Evolutionary conservation across 305 asterid genomes (phyloP).

Genomic region (Fraxinus paxiana): DNA sequence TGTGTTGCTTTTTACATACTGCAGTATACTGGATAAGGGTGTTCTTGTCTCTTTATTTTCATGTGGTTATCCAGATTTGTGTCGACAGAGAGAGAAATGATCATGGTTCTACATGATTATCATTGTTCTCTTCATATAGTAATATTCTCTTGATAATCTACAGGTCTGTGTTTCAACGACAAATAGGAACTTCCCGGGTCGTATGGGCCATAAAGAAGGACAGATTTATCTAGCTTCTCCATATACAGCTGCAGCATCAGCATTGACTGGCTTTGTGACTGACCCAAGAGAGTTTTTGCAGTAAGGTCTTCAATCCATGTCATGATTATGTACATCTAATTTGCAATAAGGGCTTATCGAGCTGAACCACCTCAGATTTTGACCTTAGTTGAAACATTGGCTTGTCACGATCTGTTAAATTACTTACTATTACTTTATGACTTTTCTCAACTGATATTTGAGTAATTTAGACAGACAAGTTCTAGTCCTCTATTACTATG

Average conservation of each 20-base stretch:
- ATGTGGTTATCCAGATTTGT: not conserved
- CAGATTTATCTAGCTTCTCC: conserved; percentile 93
- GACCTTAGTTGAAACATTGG: not conserved
- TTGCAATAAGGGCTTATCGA: not conserved
- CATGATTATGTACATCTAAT: not conserved
- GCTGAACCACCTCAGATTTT: not conserved
- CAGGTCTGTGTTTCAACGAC: conserved; percentile 92
- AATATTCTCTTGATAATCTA: conserved; percentile 8
- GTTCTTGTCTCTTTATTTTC: not conserved
- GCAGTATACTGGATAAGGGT: not conserved
- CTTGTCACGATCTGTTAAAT: not conserved
- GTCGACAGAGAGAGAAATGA: not conserved
- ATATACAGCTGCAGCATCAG: conserved; percentile 89
- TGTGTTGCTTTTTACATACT: not conserved
- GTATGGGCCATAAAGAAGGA: conserved; percentile 96
- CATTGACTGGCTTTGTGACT: conserved; percentile 73
- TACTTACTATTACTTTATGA: not conserved
- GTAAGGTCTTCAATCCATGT: conserved; percentile 25
- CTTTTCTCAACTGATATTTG: not conserved
- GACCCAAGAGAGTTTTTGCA: conserved; percentile 79
- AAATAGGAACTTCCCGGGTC: conserved; percentile 80
- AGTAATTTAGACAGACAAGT: conserved; percentile 2
- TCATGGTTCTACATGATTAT: not conserved
- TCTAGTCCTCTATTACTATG: not conserved
- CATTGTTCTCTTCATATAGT: not conserved